Evolutionary conservation across 2,329 filamentous ascomycete species (phyloP), one percentile per base, ranked within the genome.

Genomic region (Pseudocercospora macadamiae): DNA sequence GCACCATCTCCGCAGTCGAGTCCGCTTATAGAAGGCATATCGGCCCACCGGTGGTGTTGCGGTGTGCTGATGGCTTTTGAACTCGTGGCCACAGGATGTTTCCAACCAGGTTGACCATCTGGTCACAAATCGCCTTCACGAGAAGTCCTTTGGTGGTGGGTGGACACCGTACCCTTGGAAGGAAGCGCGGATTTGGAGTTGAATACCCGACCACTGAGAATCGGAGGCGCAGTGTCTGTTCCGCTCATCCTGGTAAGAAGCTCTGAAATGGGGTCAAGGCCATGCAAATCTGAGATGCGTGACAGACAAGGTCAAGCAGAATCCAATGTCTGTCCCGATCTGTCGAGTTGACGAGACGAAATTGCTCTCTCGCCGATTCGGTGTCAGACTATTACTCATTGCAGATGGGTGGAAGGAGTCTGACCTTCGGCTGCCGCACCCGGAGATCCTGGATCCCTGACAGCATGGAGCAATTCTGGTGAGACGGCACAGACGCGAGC

Each of bases 31-130:
- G 16, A 32, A 51, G 48, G 48, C 28, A 36, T n/a, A 51, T 51
- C 48, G 48, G 28, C 28, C 48, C 48, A 51, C 48, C 34, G 48
- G 28, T 51, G 48, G 48, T 51, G 48, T 51, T 51, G 48, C 48
- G 48, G 48, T 51, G 48, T 34, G 48, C 48, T 36, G 48, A 32
- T 16, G 48, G 34, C 48, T 26, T 18, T 21, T 25, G 42, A n/a
- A 25, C 42, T 45, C 21, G 42, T 26, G 39, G 18, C 21, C 39
- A 14, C 19, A 44, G 39, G 18, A 44, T 23, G 12, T 44, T 23
- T 44, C 28, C 39, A 25, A 44, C 39, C 39, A 44, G 39, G 39
- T 44, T 23, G 16, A 12, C 16, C 12, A 19, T 44, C 39, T 23
- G 18, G 39, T 44, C 39, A 44, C 39, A 44, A 23, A 44, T 44